Conservation (phyloP, 306 rosid species). For the Hippophae rhamnoides region DNA sequence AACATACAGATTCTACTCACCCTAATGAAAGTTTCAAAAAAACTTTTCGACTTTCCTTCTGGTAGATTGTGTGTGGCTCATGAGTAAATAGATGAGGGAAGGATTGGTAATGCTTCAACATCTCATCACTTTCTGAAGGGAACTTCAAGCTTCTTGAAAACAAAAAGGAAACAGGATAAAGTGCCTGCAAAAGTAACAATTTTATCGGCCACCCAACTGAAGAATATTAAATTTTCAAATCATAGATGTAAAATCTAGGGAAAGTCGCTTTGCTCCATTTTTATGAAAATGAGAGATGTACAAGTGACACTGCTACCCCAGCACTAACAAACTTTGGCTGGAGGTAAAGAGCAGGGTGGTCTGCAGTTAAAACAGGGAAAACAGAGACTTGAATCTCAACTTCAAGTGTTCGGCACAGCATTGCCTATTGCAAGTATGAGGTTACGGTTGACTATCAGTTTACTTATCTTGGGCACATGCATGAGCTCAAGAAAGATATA, state of each 20-base stretch:
- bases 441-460: too few relatives aligned
- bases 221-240: background rate
- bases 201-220: conserved; percentile 11
- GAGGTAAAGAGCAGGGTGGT: conserved; percentile 1
- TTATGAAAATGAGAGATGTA: background rate
- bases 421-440: too few relatives aligned
- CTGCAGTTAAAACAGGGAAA: too few relatives aligned
- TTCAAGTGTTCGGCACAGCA: too few relatives aligned
- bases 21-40: conserved; percentile 78
- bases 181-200: conserved; percentile 43
- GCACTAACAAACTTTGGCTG: background rate
- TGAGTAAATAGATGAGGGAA: conserved; percentile 49
- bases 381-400: too few relatives aligned
- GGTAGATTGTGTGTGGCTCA: conserved; percentile 31
- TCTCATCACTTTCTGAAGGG: conserved; percentile 42
- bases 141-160: conserved; percentile 77
- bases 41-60: conserved; percentile 48
- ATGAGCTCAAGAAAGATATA: background rate
- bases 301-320: background rate
- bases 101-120: conserved; percentile 41
- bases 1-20: conserved; percentile 36
- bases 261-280: too few relatives aligned
- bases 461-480: too few relatives aligned
- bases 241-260: background rate
- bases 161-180: conserved; percentile 75